phyloP scores from a whole-genome alignment of 129 eudicot genomes.

The Arctium lappa region DNA sequence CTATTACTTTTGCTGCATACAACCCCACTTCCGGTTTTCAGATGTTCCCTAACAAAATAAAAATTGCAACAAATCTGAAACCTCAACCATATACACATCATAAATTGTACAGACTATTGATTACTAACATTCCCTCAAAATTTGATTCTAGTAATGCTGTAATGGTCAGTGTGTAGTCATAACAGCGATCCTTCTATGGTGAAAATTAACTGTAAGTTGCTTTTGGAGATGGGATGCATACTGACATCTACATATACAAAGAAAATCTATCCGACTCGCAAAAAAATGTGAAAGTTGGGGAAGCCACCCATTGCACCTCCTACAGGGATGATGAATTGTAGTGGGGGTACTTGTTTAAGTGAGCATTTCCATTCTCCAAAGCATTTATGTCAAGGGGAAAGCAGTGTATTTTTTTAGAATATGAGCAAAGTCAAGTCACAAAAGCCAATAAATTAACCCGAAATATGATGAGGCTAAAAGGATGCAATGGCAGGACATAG shows the following conservation, averaged over 20 bases:
- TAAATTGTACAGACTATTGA: not conserved
- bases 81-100: not conserved
- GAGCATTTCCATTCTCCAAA: too few species aligned
- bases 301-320: not conserved
- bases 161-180: not conserved
- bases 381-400: too few species aligned
- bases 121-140: not conserved
- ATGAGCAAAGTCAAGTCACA: too few species aligned
- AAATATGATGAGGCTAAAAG: not conserved
- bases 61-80: not conserved
- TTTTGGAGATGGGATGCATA: not conserved
- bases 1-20: constrained; percentile 46
- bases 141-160: not conserved
- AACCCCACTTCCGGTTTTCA: constrained; percentile 67
- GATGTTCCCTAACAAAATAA: constrained; percentile 41
- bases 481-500: not conserved
- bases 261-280: not conserved
- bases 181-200: not conserved
- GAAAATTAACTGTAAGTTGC: not conserved
- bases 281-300: not conserved
- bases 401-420: too few species aligned
- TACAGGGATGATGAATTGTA: not conserved
- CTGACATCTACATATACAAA: not conserved
- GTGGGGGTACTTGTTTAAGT: not conserved
- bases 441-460: not conserved